Evolutionary conservation across 192 early-diverging fungal species (phyloP), one percentile per base, ranked within the genome.

Genomic region (Entomortierella chlamydospora): DNA sequence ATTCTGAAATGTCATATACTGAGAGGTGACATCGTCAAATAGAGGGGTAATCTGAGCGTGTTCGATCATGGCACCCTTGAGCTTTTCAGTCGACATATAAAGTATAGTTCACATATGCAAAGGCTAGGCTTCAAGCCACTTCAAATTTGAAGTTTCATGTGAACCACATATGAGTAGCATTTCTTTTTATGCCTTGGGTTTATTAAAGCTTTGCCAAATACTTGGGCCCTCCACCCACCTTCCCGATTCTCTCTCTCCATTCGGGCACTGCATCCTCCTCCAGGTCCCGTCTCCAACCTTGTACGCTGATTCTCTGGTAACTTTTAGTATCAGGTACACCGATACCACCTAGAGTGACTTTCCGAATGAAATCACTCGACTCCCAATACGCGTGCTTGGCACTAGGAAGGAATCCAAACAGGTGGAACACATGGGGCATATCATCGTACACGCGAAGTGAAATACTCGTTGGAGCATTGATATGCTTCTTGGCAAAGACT

Each of bases 341-440:
- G 18, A 31, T 2, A 15, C 74, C 74, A 1, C 61, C 69, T 0
- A 68, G 22, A 10, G 74, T 83, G 15, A 73, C 74, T 4, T 62
- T 72, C 1, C 70, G 57, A 23, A 83, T 70, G 50, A 76, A 83
- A 10, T 67, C 64, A 28, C 73, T 73, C 4, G 82, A 78, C 42
- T 72, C 73, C 17, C 31, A 42, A 0, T 77, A 43, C 0, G 82
- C 56, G 47, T 83, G 66, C 22, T 37, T 72, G 9, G 82, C 73
- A 15, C 69, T 72, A 11, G 82, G 82, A 5, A 78, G 73, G 71
- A 83, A 83, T 0, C 72, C 60, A 62, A 83, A 83, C 25, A 78
- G 51, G 43, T 88, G 87, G 43, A 88, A 88, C 5, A 88, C 87
- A 51, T 88, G 87, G 1, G 87, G 87, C 69, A 84, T 84, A 41